Evolutionary conservation across 768 basidiomycete species (phyloP).

Genomic region (Ramaria sp.): DNA sequence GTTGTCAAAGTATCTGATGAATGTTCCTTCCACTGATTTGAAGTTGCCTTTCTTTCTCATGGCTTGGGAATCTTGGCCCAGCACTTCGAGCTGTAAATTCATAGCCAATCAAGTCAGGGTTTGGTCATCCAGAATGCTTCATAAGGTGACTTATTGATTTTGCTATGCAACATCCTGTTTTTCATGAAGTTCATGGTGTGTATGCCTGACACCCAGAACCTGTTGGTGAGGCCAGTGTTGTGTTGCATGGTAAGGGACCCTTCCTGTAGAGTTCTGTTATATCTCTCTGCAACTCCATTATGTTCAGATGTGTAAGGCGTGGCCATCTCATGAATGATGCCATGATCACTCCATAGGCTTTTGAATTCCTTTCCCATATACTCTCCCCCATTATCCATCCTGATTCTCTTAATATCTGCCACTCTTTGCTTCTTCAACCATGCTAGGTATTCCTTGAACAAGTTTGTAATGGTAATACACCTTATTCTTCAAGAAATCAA

Average conservation of each 20-base stretch:
- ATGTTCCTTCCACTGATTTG: not conserved
- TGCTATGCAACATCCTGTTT: not conserved
- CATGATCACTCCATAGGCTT: conserved; percentile 10
- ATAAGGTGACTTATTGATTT: conserved; percentile 13
- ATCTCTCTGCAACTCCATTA: conserved; percentile 23
- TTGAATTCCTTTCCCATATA: conserved; percentile 18
- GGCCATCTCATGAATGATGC: conserved; percentile 18
- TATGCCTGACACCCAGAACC: conserved; percentile 10
- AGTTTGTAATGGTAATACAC: not conserved
- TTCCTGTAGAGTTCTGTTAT: conserved; percentile 20
- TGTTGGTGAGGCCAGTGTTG: conserved; percentile 15
- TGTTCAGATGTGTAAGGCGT: conserved; percentile 19
- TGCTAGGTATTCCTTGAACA: not conserved
- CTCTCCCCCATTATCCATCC: conserved; percentile 20
- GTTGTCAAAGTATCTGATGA: not conserved
- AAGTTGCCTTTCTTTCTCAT: not conserved
- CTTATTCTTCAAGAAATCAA: not conserved
- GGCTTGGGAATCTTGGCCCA: not conserved
- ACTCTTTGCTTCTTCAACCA: not conserved
- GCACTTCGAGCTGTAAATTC: not conserved
- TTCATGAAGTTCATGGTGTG: not conserved
- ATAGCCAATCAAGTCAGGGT: conserved; percentile 9
- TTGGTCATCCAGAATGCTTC: conserved; percentile 16
- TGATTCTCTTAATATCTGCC: not conserved
- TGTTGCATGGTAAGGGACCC: conserved; percentile 15